Base-by-base conservation (phyloP, 1,284 basidiomycete genomes). In the Trichosporon sp. region DNA sequence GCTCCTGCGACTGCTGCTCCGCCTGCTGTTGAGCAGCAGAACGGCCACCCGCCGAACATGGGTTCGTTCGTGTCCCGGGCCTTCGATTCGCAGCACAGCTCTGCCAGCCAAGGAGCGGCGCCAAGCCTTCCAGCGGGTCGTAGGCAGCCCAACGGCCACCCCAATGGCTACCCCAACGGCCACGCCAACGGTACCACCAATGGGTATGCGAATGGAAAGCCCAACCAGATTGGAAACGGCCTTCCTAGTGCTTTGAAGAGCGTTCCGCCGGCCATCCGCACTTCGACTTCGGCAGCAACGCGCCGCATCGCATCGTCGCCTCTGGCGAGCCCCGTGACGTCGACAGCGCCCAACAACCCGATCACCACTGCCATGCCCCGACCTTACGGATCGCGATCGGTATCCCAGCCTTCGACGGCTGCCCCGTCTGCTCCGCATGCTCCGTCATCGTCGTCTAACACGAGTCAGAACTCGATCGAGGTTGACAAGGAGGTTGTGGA, bases 291-390 rank as follows among this genome's bases (percentile, higher is more conserved):
- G 32, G 59, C 59, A 5, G 10, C 51, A 14, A 67, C 66, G 3
- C 73, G 74, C 21, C 71, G 73, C 11, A 69, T 70, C 12, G 76
- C 71, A 1, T 72, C 75, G 10, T 75, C 75, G 2, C 76, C 75
- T 3, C 66, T 77, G 5, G 72, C 74, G 4, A 77, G 75, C 67
- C 74, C 75, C n/a, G 48, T 61, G 31, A 59, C 68, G 40, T 43
- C 68, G 12, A 64, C 69, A 10, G 38, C 64, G 37, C 38, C 64
- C 2, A 21, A 51, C 6, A 46, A 63, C 32, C 31, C 59, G 59
- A 63, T 63, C 31, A 8, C 21, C 38, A 37, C 26, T 31, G 16
- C 59, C 1, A 35, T 35, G 7, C 59, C 59, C 32, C 32, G 32
- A 2, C 59, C 59, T 37, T 37, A 63, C 8, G 32, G 31, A 7